phyloP scores from a whole-genome alignment of 1,284 basidiomycete species.

The Porodaedalea pini region DNA sequence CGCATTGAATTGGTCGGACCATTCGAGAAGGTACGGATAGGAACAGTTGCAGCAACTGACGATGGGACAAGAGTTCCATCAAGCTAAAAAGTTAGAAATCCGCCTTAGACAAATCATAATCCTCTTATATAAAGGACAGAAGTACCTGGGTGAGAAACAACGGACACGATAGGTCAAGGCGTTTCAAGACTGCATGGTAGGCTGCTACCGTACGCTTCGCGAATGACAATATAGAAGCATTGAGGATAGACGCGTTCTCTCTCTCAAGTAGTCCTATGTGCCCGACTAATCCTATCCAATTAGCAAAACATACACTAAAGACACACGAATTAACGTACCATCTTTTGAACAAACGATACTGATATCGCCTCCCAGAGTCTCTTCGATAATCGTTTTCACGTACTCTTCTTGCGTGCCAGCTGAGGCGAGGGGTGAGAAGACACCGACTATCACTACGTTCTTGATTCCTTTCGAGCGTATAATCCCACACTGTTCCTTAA shows the following conservation, averaged over 20 bases:
- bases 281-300: slow-evolving; percentile 36
- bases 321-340: slow-evolving; percentile 32
- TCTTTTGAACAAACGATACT: slow-evolving; percentile 42
- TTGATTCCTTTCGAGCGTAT: slow-evolving; percentile 41
- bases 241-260: slow-evolving; percentile 61
- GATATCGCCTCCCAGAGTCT: slow-evolving; percentile 34
- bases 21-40: slow-evolving; percentile 59
- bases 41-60: slow-evolving; percentile 48
- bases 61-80: slow-evolving; percentile 56
- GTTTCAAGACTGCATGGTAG: slow-evolving; percentile 46
- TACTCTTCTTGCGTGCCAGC: slow-evolving; percentile 44
- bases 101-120: not conserved
- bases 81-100: slow-evolving; percentile 22
- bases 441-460: slow-evolving; percentile 44
- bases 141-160: slow-evolving; percentile 53
- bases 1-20: slow-evolving; percentile 63
- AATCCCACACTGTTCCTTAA: slow-evolving; percentile 38
- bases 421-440: slow-evolving; percentile 48
- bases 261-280: slow-evolving; percentile 56
- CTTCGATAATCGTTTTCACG: slow-evolving; percentile 40
- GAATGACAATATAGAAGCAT: slow-evolving; percentile 52
- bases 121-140: not conserved
- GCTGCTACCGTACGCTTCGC: slow-evolving; percentile 47
- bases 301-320: slow-evolving; percentile 24
- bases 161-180: slow-evolving; percentile 45